Evolutionary conservation across 495 filamentous ascomycete species (phyloP).

Genomic region (Penicillium tannophilum): DNA sequence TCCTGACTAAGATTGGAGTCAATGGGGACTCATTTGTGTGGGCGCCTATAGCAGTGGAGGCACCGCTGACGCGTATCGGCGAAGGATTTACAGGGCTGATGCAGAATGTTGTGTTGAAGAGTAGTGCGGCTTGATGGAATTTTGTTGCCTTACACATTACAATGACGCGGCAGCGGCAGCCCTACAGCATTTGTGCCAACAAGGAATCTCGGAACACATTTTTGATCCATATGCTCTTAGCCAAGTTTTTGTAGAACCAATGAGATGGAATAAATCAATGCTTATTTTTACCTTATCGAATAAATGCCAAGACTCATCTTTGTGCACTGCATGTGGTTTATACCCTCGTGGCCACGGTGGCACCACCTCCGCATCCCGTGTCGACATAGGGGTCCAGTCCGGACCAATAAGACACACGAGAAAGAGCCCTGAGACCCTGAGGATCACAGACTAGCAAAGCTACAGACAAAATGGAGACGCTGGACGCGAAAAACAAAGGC

Average conservation of each 20-base stretch:
- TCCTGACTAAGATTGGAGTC: conserved; percentile 36
- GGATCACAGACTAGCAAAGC: not conserved
- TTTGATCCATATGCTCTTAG: not conserved
- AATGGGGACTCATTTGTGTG: conserved; percentile 30
- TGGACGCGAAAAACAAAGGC: not conserved
- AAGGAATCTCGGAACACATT: not conserved
- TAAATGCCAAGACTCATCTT: not conserved
- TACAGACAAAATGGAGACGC: not conserved
- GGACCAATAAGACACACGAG: not conserved
- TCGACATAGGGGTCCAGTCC: not conserved
- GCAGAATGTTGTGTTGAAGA: conserved; percentile 22
- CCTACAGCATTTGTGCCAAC: not conserved
- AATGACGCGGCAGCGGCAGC: not conserved
- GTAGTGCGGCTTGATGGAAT: conserved; percentile 5
- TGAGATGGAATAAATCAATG: not conserved
- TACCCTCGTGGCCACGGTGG: conserved; percentile 1
- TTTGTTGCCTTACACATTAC: not conserved
- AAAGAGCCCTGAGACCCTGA: not conserved
- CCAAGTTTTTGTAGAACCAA: not conserved
- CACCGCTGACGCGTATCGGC: conserved; percentile 44
- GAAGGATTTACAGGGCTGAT: conserved; percentile 34
- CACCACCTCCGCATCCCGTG: conserved; percentile 5
- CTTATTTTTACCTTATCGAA: not conserved
- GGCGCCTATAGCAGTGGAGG: conserved; percentile 50
- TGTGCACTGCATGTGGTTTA: not conserved